Base-by-base conservation (phyloP, 75 land plant genomes). In the Pseudotsuga menziesii region DNA sequence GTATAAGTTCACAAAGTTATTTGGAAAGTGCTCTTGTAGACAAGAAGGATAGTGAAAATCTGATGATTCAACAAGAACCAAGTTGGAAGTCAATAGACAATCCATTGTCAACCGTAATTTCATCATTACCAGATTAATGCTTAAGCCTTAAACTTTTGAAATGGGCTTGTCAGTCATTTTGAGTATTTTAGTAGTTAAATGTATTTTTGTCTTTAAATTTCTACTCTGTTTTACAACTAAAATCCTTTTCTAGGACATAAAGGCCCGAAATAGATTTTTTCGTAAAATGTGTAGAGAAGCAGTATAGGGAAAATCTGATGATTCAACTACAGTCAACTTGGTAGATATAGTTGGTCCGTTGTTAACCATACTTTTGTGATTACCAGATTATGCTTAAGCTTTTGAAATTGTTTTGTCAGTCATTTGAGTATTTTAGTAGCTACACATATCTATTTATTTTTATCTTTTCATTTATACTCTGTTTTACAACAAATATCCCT, bases 381-480 rank as follows among this genome's bases (percentile, higher is more conserved):
- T 67, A 36, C 48, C 19, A 67, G 48, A 67, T 39, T 44, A 69
- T 39, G 48, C 15, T 61, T 25, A 25, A 8, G 26, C 27, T 69
- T 44, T 69, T 19, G 23, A 69, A 69, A 69, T 39, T 22, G 44
- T 16, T 69, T 64, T 64, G 23, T 69, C 20, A 19, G 72, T 69
- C 39, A 69, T 69, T 69, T 9, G 48, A 69, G 32, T 5, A 29
- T 67, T 17, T 39, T 69, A 36, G 35, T 20, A 39, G 36, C 0
- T 5, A 3, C 20, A 69, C 19, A n/a, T 69, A 36, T 39, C 72
- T 12, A 2, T 41, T 19, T 3, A 2, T 69, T 20, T 5, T 69
- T 39, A 69, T n/a, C 12, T 69, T 1, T 39, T 41, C 23, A 20
- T 69, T 32, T n/a, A 5, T 13, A 69, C 8, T 19, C 1, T 61